Evolutionary conservation across 2,329 filamentous ascomycete species (phyloP), one percentile per base, ranked within the genome.

Genomic region (Gyromitra esculenta): DNA sequence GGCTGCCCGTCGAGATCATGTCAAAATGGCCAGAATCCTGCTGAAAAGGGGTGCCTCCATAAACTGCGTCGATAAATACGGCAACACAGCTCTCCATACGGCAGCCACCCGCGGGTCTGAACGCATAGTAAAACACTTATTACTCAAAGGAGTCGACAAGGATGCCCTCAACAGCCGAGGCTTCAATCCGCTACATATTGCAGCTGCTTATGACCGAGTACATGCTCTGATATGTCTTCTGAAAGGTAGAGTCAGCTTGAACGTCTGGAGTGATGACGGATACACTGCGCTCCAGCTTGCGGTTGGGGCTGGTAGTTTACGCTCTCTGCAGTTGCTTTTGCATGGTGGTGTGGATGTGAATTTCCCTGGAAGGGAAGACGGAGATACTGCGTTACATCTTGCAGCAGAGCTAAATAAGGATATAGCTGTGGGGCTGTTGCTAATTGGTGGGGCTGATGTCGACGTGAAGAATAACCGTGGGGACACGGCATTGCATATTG

Each of bases 401-500:
- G 62, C 62, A 2, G 15, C 45, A 8, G 13, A 50, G 11, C n/a
- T 48, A 5, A 25, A 35, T 15, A 21, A n/a, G 15, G 25, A 48
- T 6, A 31, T n/a, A 3, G 45, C 21, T 13, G 25, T 35, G 0
- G 25, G 15, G 21, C 9, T 65, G 13, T n/a, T 65, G 62, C 52
- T 65, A 45, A 6, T 15, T 37, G 25, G 5, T 35, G 45, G 62
- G 5, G 43, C 31, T 2, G 43, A 50, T 52, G 21, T 65, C 1
- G 9, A 37, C 9, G 21, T 52, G 15, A 9, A 15, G 4, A 48
- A 60, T 60, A 21, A 1, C 6, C 13, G 50, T 39, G 54, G 52
- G 11, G 18, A 48, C 11, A 69, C 66, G 13, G 54, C 54, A 15
- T 15, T 62, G 39, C 66, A 60, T 39, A 35, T 60, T 18, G 54